Percentiles rank a stretch among this genome's conserved stretches.
Evolutionary conservation across 441 rosid species (phyloP).

Genomic region (Pelargonium fulgidum): DNA sequence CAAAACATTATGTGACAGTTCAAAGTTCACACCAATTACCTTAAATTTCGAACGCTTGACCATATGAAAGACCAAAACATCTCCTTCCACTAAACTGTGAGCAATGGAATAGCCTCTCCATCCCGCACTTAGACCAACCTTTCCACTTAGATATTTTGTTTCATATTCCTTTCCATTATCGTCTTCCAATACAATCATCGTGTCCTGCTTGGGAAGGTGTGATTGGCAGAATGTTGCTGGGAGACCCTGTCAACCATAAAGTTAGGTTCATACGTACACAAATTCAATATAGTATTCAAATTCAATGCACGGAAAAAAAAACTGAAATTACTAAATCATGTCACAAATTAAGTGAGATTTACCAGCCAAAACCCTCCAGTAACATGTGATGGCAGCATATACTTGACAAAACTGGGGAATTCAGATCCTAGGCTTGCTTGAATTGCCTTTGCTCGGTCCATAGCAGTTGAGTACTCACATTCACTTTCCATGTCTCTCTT

Average conservation of each 20-base stretch:
- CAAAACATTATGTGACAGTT: no score
- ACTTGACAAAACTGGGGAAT: conserved; percentile 41
- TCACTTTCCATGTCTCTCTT: background rate
- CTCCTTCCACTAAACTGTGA: conserved; percentile 50
- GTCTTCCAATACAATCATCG: conserved; percentile 41
- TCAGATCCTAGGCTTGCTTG: conserved; percentile 31
- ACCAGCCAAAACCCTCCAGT: conserved; percentile 55
- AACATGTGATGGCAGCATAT: conserved; percentile 46
- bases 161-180: conserved; percentile 31
- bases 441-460: conserved; percentile 34
- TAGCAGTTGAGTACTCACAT: conserved; percentile 15
- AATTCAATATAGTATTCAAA: background rate
- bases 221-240: conserved; percentile 27
- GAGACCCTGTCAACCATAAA: conserved; percentile 33
- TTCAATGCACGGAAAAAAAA: background rate
- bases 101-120: conserved; percentile 64
- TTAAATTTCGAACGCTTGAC: conserved; percentile 35
- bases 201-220: conserved; percentile 39
- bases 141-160: conserved; percentile 43
- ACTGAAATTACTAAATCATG: background rate
- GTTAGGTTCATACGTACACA: background rate
- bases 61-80: conserved; percentile 42
- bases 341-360: background rate
- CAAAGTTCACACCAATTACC: conserved; percentile 24
- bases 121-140: conserved; percentile 62